Evolutionary conservation across 768 basidiomycete species (phyloP).

Genomic region (Chalciporus piperatus): DNA sequence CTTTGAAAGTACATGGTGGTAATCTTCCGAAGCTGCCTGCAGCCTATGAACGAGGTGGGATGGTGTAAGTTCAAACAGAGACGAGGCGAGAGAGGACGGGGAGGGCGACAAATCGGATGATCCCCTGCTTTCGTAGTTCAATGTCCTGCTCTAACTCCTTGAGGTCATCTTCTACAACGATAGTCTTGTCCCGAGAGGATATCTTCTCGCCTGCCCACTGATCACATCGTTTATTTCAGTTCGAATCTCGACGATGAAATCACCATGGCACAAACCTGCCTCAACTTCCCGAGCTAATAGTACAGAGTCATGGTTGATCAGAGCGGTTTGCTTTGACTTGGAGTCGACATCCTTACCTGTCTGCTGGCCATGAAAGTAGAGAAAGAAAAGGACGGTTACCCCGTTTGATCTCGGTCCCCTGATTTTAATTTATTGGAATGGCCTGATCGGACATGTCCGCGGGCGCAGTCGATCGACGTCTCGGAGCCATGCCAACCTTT

Average conservation of each 20-base stretch:
- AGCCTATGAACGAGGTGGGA: constrained; percentile 43
- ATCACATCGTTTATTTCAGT: constrained; percentile 16
- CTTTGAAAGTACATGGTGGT: constrained; percentile 69
- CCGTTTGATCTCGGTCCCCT: constrained; percentile 4
- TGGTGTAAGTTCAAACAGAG: background rate
- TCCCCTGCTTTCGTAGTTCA: constrained; percentile 72
- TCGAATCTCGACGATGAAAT: constrained; percentile 1
- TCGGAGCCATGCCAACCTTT: background rate
- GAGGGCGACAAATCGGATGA: constrained; percentile 54
- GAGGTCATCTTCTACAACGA: constrained; percentile 70
- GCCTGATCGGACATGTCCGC: constrained; percentile 10
- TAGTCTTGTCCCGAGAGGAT: constrained; percentile 76
- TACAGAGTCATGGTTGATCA: constrained; percentile 3
- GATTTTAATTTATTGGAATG: constrained; percentile 17
- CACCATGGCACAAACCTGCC: constrained; percentile 51
- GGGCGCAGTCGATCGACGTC: background rate
- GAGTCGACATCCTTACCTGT: constrained; percentile 42
- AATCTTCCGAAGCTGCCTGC: constrained; percentile 66
- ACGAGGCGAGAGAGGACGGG: background rate
- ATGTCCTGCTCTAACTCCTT: constrained; percentile 80
- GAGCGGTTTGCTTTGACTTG: background rate
- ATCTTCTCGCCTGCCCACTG: constrained; percentile 93
- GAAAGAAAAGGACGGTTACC: constrained; percentile 1
- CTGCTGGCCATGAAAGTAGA: constrained; percentile 58
- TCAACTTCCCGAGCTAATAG: constrained; percentile 73